phyloP scores from a whole-genome alignment of 768 basidiomycete species.

The Calocybe indica region DNA sequence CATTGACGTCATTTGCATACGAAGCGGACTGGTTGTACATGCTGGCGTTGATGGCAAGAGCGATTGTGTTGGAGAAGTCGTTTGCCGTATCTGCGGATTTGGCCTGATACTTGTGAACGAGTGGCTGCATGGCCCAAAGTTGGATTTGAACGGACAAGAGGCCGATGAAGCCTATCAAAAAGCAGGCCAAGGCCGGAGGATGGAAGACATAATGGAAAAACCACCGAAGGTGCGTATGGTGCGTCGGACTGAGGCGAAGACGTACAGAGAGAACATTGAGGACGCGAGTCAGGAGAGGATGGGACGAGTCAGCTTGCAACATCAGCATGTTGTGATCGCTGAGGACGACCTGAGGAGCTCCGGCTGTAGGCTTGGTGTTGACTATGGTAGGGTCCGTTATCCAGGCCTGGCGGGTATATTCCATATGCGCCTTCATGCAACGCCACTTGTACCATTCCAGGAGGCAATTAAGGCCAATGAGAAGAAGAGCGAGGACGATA shows the following conservation, averaged over 20 bases:
- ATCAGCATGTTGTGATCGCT: constrained; percentile 76
- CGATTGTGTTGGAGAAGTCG: constrained; percentile 68
- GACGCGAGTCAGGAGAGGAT: constrained; percentile 70
- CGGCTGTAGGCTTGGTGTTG: constrained; percentile 27
- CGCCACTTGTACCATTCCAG: constrained; percentile 91
- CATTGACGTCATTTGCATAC: constrained; percentile 78
- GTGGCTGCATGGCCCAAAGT: constrained; percentile 68
- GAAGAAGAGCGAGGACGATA: constrained; percentile 61
- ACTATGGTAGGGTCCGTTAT: constrained; percentile 59
- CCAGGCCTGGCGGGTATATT: constrained; percentile 74
- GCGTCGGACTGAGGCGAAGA: constrained; percentile 50
- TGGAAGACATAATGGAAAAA: constrained; percentile 90
- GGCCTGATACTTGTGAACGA: constrained; percentile 60
- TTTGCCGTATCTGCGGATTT: constrained; percentile 53
- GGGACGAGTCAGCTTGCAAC: constrained; percentile 59
- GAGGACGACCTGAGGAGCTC: constrained; percentile 50
- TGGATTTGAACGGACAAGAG: constrained; percentile 84
- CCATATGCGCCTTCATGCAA: constrained; percentile 57
- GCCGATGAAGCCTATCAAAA: constrained; percentile 91
- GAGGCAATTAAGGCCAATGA: constrained; percentile 67
- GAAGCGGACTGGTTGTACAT: constrained; percentile 76
- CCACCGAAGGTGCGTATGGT: constrained; percentile 76
- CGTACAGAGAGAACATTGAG: constrained; percentile 44
- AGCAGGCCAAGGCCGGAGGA: constrained; percentile 82
- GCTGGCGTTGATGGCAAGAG: constrained; percentile 69